Conservation (phyloP, 345 rosid genomes). For the Linum trigynum region DNA sequence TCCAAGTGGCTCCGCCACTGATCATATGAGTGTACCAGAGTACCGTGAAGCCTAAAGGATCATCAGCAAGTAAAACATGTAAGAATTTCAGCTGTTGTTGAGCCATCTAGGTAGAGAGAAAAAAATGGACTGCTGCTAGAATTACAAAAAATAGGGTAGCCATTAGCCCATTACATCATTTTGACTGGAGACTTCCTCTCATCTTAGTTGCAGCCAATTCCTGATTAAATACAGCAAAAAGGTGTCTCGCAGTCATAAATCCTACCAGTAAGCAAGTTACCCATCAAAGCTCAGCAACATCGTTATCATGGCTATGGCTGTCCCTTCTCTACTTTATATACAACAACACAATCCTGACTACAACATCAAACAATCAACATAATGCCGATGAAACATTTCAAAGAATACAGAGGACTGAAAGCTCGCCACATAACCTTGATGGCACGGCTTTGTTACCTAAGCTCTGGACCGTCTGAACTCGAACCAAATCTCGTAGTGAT, state of each 20-base stretch:
- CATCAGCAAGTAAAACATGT: too few species aligned
- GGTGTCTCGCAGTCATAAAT: not conserved
- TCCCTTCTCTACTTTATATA: not conserved
- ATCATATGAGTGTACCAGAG: too few species aligned
- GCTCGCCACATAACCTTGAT: not conserved
- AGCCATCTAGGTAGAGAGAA: too few species aligned
- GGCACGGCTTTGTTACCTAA: conserved; percentile 13
- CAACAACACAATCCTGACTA: not conserved
- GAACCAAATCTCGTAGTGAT: conserved; percentile 95
- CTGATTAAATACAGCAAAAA: not conserved
- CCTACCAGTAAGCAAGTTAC: not conserved
- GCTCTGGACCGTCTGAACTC: conserved; percentile 54
- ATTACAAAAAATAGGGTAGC: too few species aligned
- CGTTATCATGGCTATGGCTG: not conserved
- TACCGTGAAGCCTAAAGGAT: too few species aligned
- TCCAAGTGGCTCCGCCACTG: too few species aligned
- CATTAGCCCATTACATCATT: too few species aligned
- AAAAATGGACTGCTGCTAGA: too few species aligned
- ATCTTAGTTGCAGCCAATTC: not conserved
- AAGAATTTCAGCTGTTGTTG: too few species aligned
- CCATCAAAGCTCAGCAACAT: not conserved
- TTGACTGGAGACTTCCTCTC: too few species aligned
- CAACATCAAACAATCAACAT: not conserved
- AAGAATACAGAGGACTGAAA: not conserved
- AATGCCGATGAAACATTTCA: not conserved